phyloP scores from a whole-genome alignment of 1,139 yeast species.

The Suhomyces panamericanus region DNA sequence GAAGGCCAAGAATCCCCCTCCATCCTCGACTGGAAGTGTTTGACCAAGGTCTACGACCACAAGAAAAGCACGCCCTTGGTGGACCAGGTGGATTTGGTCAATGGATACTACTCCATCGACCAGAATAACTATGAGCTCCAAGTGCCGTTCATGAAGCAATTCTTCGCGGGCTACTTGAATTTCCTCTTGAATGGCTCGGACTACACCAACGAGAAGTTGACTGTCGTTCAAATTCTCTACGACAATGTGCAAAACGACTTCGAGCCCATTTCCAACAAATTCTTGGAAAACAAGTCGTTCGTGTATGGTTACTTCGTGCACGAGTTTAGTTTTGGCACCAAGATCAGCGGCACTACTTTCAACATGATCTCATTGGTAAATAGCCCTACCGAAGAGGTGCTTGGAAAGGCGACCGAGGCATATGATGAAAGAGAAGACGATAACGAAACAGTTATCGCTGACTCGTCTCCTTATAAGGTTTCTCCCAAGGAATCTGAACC shows the following conservation, averaged over 20 bases:
- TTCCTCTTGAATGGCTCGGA: constrained; percentile 36
- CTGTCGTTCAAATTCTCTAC: constrained; percentile 35
- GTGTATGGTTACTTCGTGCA: constrained; percentile 34
- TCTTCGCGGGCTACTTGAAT: constrained; percentile 43
- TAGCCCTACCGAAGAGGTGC: constrained; percentile 5
- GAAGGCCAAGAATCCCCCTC: constrained; percentile 11
- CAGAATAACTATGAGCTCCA: constrained; percentile 28
- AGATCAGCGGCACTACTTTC: constrained; percentile 14
- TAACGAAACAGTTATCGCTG: constrained; percentile 44
- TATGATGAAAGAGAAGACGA: constrained; percentile 30
- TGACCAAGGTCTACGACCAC: constrained; percentile 29
- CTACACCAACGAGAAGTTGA: constrained; percentile 24
- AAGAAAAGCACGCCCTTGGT: constrained; percentile 23
- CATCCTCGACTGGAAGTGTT: constrained; percentile 38
- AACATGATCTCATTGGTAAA: constrained; percentile 13
- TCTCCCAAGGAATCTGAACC: constrained; percentile 18
- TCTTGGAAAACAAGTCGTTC: constrained; percentile 18
- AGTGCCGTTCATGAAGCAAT: constrained; percentile 41
- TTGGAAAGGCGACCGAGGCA: background rate
- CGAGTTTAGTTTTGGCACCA: constrained; percentile 20
- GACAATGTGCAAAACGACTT: constrained; percentile 14
- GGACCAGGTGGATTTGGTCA: constrained; percentile 33
- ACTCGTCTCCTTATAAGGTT: constrained; percentile 37
- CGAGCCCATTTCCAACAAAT: constrained; percentile 7
- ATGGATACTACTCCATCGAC: constrained; percentile 30